Conservation (phyloP, 2,329 filamentous ascomycete genomes). For the Cucurbitaria berberidis region DNA sequence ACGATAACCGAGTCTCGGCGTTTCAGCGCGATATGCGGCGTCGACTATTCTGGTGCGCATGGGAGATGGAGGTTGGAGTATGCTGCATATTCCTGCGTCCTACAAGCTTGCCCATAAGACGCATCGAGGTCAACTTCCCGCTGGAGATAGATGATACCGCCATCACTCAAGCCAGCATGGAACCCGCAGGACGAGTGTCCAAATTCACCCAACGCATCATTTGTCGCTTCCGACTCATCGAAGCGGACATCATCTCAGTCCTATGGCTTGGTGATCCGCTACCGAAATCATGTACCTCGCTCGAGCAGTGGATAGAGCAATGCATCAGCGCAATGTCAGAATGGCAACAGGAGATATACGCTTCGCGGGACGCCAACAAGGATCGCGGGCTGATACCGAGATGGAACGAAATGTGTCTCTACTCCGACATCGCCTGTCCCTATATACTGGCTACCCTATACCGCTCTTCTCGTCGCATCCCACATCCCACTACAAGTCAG, state of each 20-base stretch:
- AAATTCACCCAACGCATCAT: conserved; percentile 46
- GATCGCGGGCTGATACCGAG: conserved; percentile 32
- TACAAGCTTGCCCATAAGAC: conserved; percentile 38
- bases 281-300: conserved; percentile 28
- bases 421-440: conserved; percentile 41
- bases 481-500: conserved; percentile 34
- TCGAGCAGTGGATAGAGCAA: conserved; percentile 39
- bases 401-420: conserved; percentile 46
- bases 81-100: conserved; percentile 43
- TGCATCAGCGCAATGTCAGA: conserved; percentile 35
- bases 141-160: conserved; percentile 43
- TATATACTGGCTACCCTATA: conserved; percentile 42
- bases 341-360: conserved; percentile 41
- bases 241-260: conserved; percentile 43
- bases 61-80: conserved; percentile 48
- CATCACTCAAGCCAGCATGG: conserved; percentile 36
- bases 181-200: conserved; percentile 36
- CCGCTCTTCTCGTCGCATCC: conserved; percentile 36
- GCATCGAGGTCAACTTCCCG: conserved; percentile 41
- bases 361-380: conserved; percentile 34
- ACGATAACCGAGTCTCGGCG: conserved; percentile 30
- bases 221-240: conserved; percentile 43
- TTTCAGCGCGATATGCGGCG: conserved; percentile 48
- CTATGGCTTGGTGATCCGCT: conserved; percentile 41
- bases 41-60: conserved; percentile 47